phyloP scores from a whole-genome alignment of 1,284 basidiomycete genomes.

The Boletellus deceptivus region DNA sequence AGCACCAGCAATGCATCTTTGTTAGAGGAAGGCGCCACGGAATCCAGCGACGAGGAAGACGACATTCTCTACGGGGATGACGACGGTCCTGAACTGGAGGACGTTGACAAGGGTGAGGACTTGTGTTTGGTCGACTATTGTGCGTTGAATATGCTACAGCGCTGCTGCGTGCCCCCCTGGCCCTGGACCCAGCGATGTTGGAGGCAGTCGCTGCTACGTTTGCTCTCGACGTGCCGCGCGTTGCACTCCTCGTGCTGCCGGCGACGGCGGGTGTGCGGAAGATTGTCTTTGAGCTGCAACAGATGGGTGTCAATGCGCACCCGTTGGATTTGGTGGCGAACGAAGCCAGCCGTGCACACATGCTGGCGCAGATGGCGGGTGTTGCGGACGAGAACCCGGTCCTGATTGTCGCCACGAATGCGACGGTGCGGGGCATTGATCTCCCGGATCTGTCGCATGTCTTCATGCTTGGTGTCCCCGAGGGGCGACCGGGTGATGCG shows the following conservation, averaged over 20 bases:
- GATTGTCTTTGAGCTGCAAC: slow-evolving; percentile 59
- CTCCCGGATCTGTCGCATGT: slow-evolving; percentile 69
- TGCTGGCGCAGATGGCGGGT: slow-evolving; percentile 36
- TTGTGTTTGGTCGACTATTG: background rate
- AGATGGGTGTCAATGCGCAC: slow-evolving; percentile 66
- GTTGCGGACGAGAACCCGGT: slow-evolving; percentile 49
- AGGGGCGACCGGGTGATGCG: slow-evolving; percentile 50
- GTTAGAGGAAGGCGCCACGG: background rate
- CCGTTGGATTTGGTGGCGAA: slow-evolving; percentile 51
- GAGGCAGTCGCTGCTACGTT: slow-evolving; percentile 70
- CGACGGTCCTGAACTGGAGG: slow-evolving; percentile 24
- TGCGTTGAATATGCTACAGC: slow-evolving; percentile 35
- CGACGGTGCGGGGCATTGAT: slow-evolving; percentile 70
- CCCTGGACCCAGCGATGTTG: slow-evolving; percentile 52
- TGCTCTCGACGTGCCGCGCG: slow-evolving; percentile 66
- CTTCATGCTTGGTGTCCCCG: slow-evolving; percentile 64
- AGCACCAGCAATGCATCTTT: background rate
- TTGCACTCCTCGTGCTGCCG: slow-evolving; percentile 66
- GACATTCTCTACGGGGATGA: slow-evolving; percentile 20
- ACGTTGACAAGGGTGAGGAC: slow-evolving; percentile 24
- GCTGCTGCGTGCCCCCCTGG: slow-evolving; percentile 44
- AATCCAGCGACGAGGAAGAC: slow-evolving; percentile 13
- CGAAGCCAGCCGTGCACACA: slow-evolving; percentile 42
- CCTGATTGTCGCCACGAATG: slow-evolving; percentile 64
- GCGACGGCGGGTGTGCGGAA: slow-evolving; percentile 56